A percentile compares a stretch with the other conserved stretches of the same genome.
These are phyloP conservation scores for Penicillium herquei DNA, from an alignment of 495 filamentous ascomycete species.

Conservation along the genomic window DNA sequence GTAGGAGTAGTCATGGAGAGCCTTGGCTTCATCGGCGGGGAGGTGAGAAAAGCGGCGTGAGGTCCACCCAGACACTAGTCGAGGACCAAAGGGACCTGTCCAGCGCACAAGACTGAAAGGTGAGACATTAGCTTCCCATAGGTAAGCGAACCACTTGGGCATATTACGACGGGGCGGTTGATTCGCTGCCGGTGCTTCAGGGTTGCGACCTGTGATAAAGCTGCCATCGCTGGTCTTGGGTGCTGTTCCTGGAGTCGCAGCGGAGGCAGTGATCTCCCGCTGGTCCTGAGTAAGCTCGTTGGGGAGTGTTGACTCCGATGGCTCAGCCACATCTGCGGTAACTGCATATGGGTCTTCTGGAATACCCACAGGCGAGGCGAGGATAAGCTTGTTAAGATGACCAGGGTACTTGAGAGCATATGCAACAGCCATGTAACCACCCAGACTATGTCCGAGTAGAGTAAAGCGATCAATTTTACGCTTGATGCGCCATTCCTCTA, in stretches of 20 bases:
- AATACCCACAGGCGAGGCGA: constrained; percentile 90
- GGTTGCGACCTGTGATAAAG: constrained; percentile 50
- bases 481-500: constrained; percentile 92
- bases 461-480: constrained; percentile 91
- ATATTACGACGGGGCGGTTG: constrained; percentile 58
- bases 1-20: constrained; percentile 89
- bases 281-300: constrained; percentile 79
- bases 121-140: constrained; percentile 97
- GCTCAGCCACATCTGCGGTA: constrained; percentile 75
- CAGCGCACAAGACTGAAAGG: constrained; percentile 89
- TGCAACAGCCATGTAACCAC: constrained; percentile 89
- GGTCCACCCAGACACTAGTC: constrained; percentile 93
- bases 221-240: constrained; percentile 56
- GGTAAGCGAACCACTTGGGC: constrained; percentile 81
- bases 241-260: constrained; percentile 23
- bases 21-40: constrained; percentile 74
- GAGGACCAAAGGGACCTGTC: constrained; percentile 86
- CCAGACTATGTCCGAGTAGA: constrained; percentile 86
- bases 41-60: constrained; percentile 87
- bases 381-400: constrained; percentile 88
- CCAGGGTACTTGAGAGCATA: constrained; percentile 97
- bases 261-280: constrained; percentile 40
- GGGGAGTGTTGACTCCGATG: constrained; percentile 62
- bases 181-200: constrained; percentile 24
- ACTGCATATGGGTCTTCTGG: constrained; percentile 94